Evolutionary conservation across 1,139 yeast genomes (phyloP).

Genomic region (Yamadazyma atmosphaerica): DNA sequence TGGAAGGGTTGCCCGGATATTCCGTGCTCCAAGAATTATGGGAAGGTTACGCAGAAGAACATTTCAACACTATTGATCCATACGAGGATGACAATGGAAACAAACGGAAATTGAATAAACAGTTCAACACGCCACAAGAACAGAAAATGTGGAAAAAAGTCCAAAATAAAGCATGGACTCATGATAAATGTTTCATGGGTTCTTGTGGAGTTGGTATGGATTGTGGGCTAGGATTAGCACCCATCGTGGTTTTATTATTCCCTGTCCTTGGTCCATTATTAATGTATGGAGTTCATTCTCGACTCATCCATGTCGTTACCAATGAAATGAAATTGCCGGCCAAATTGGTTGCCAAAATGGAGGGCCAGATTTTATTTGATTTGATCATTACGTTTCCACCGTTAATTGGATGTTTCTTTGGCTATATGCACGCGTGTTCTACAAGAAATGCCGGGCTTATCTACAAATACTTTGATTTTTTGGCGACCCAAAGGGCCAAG

Average conservation of each 20-base stretch:
- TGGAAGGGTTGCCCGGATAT: constrained; percentile 61
- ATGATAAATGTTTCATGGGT: constrained; percentile 79
- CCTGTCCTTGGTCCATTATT: constrained; percentile 81
- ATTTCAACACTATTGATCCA: constrained; percentile 68
- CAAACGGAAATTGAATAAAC: constrained; percentile 58
- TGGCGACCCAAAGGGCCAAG: constrained; percentile 33
- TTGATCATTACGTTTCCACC: constrained; percentile 77
- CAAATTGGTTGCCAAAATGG: constrained; percentile 62
- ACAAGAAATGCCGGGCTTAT: constrained; percentile 83
- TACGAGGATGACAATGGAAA: constrained; percentile 60
- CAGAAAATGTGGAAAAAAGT: constrained; percentile 67
- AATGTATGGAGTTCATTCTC: constrained; percentile 76
- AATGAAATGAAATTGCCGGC: constrained; percentile 58
- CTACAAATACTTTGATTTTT: constrained; percentile 48
- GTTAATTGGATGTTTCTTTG: constrained; percentile 67
- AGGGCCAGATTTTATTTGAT: constrained; percentile 72
- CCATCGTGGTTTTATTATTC: constrained; percentile 56
- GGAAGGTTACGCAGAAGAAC: constrained; percentile 67
- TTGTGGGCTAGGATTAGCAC: constrained; percentile 77
- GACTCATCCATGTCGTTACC: constrained; percentile 60
- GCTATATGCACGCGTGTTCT: constrained; percentile 86
- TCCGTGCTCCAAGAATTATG: constrained; percentile 53
- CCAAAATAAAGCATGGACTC: constrained; percentile 80
- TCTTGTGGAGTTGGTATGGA: constrained; percentile 70
- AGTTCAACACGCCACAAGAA: constrained; percentile 57